Conservation (phyloP, 805 yeast genomes). For the Candida silvicultrix region DNA sequence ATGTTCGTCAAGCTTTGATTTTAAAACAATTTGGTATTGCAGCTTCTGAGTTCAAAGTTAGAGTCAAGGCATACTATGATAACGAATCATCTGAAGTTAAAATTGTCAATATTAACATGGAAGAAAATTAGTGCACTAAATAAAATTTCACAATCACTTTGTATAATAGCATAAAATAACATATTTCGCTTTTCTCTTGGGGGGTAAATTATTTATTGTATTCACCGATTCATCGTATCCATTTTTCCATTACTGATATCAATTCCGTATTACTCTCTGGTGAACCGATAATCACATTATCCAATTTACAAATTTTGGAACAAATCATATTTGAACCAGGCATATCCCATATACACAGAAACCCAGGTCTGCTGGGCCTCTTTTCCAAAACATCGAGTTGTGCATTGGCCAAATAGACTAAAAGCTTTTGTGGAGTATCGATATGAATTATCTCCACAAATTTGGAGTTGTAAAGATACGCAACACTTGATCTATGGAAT, state of each 20-base stretch:
- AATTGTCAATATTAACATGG: conserved; percentile 28
- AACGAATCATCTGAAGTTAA: conserved; percentile 39
- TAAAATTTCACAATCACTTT: neutral
- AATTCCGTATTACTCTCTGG: neutral
- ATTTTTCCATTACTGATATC: neutral
- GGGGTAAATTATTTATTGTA: neutral
- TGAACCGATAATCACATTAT: neutral
- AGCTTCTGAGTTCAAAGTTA: conserved; percentile 82
- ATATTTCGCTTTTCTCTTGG: neutral
- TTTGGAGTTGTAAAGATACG: neutral
- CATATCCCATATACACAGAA: neutral
- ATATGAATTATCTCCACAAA: neutral
- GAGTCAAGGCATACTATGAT: conserved; percentile 71
- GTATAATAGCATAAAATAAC: neutral
- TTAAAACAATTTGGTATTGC: conserved; percentile 96
- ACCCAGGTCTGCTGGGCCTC: too few species aligned
- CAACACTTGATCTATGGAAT: neutral
- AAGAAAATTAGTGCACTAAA: conserved; percentile 7
- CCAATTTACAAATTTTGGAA: neutral
- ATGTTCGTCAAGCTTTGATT: conserved; percentile 85
- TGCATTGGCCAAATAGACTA: neutral
- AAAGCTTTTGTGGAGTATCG: neutral
- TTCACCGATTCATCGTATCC: neutral
- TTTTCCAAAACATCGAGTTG: neutral
- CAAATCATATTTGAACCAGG: neutral